phyloP scores from a whole-genome alignment of 78 protist genomes.

The Acrasis kona region DNA sequence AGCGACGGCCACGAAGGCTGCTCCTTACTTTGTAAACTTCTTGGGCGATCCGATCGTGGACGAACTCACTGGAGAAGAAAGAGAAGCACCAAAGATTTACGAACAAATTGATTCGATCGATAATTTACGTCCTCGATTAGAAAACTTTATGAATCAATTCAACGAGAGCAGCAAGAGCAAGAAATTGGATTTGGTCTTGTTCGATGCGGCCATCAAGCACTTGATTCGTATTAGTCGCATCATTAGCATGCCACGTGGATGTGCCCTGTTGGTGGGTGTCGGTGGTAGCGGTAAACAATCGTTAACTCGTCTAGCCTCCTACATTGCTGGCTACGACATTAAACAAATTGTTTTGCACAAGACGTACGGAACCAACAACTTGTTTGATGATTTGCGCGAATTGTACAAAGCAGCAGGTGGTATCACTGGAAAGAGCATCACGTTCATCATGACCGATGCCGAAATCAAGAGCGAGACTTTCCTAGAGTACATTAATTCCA shows the following conservation, averaged over 20 bases:
- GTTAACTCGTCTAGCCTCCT: conserved; percentile 65
- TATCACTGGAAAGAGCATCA: conserved; percentile 31
- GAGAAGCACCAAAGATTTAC: conserved; percentile 37
- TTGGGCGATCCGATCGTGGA: conserved; percentile 48
- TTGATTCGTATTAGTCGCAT: conserved; percentile 55
- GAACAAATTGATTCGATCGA: conserved; percentile 20
- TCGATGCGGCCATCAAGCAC: conserved; percentile 66
- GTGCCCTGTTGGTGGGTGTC: conserved; percentile 76
- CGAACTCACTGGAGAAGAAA: conserved; percentile 28
- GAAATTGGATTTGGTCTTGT: conserved; percentile 63
- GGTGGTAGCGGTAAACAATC: conserved; percentile 79
- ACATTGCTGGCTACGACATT: conserved; percentile 30
- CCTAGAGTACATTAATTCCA: conserved; percentile 75
- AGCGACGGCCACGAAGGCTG: not conserved
- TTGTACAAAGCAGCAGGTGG: conserved; percentile 64
- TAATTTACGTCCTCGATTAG: not conserved
- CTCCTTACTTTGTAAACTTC: conserved; percentile 56
- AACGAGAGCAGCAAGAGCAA: conserved; percentile 48
- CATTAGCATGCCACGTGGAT: conserved; percentile 51
- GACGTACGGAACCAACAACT: conserved; percentile 41
- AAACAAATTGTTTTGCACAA: conserved; percentile 54
- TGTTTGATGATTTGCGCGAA: conserved; percentile 68
- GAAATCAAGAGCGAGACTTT: conserved; percentile 78
- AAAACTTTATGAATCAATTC: conserved; percentile 16
- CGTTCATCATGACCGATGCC: conserved; percentile 70